phyloP scores from a whole-genome alignment of 805 yeast genomes.

The Candida parachauliodes region DNA sequence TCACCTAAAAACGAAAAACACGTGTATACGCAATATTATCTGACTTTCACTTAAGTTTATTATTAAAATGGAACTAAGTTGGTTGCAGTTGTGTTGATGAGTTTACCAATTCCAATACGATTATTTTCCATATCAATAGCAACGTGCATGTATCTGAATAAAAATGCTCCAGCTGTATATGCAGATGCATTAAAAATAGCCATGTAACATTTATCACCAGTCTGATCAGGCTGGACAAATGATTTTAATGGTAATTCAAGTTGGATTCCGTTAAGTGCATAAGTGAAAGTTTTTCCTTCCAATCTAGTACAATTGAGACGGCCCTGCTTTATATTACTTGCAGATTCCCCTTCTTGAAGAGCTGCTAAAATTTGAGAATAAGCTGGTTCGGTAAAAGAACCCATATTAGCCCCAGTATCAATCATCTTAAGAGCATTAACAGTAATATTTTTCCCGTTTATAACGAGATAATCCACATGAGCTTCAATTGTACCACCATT shows the following conservation, averaged over 20 bases:
- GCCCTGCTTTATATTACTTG: no score
- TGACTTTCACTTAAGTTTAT: no score
- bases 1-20: no score
- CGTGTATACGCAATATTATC: no score
- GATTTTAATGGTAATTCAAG: no score
- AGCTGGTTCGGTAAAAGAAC: background rate
- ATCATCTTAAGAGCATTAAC: background rate
- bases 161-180: background rate
- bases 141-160: background rate
- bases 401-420: background rate
- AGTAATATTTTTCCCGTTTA: background rate
- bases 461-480: background rate
- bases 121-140: constrained; percentile 2
- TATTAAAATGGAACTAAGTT: background rate
- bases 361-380: background rate
- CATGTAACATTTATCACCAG: background rate
- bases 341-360: background rate
- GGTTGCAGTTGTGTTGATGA: background rate
- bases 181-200: background rate
- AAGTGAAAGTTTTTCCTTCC: constrained; percentile 1
- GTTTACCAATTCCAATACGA: background rate
- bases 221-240: background rate
- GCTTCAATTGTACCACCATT: background rate
- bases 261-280: background rate
- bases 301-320: background rate